Conservation (phyloP, 1,284 basidiomycete genomes). For the Fomitopsis schrenkii region DNA sequence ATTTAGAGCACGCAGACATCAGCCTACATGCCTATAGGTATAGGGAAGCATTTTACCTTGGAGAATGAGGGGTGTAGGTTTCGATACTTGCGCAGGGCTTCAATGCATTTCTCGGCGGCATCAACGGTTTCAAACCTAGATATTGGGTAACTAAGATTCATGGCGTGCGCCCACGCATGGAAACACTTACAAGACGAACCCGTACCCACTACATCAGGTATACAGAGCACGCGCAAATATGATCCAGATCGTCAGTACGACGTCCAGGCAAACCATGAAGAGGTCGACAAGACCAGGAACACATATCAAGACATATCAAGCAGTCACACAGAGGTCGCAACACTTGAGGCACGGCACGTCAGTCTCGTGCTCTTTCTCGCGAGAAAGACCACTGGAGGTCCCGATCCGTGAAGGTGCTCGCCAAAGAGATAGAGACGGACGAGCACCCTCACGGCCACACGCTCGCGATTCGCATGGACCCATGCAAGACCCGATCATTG, state of each 20-base stretch:
- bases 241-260: not conserved
- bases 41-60: slow-evolving; percentile 30
- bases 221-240: not conserved
- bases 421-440: no score
- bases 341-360: no score
- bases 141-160: not conserved
- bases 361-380: no score
- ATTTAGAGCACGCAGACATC: not conserved
- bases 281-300: no score
- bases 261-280: no score
- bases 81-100: slow-evolving; percentile 57
- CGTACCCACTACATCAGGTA: slow-evolving; percentile 55
- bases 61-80: slow-evolving; percentile 77
- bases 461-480: no score
- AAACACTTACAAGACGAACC: slow-evolving; percentile 67
- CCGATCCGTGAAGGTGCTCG: no score
- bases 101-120: slow-evolving; percentile 66
- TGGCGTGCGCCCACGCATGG: not conserved
- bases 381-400: no score
- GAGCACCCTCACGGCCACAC: no score
- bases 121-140: slow-evolving; percentile 58
- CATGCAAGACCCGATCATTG: not conserved
- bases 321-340: no score
- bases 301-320: no score
- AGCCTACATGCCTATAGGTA: not conserved